A percentile compares a stretch with the other conserved stretches of the same genome.
Conservation (phyloP, 192 early-diverging fungal genomes). For the Paraglomus occultum region DNA sequence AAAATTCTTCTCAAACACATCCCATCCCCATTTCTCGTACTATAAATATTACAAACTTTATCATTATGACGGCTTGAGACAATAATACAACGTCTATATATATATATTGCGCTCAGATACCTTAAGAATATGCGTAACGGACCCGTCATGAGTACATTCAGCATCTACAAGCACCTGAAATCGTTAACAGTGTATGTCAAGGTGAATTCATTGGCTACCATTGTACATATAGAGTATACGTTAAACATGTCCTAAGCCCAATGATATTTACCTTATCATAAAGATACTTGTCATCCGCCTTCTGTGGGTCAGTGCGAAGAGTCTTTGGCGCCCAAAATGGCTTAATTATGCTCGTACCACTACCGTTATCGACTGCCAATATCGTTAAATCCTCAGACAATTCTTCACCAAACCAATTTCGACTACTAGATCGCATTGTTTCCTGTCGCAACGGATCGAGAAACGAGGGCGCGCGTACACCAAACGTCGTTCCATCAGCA, state of each 20-base stretch:
- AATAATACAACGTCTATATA: neutral
- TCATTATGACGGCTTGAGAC: too few relatives aligned
- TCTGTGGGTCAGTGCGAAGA: slow-evolving; percentile 60
- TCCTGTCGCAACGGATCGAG: slow-evolving; percentile 20
- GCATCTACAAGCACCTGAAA: slow-evolving; percentile 57
- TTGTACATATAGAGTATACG: neutral
- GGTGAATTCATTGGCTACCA: neutral
- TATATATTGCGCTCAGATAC: slow-evolving; percentile 23
- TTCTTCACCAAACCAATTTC: too few relatives aligned
- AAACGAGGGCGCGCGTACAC: slow-evolving; percentile 60
- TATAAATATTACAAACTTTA: slow-evolving; percentile 31
- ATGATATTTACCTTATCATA: slow-evolving; percentile 49
- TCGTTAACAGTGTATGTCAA: neutral
- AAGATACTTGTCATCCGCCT: slow-evolving; percentile 67
- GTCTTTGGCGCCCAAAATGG: slow-evolving; percentile 81
- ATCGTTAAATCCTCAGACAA: too few relatives aligned
- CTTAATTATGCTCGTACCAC: slow-evolving; percentile 7
- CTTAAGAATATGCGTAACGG: slow-evolving; percentile 71
- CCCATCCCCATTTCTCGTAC: slow-evolving; percentile 80
- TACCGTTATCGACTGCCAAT: slow-evolving; percentile 3
- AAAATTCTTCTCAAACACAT: slow-evolving; percentile 74
- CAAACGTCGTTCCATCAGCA: slow-evolving; percentile 82
- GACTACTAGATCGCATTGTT: neutral
- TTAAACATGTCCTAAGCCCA: neutral
- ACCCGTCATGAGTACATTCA: slow-evolving; percentile 91